Evolutionary conservation across 1,284 basidiomycete genomes (phyloP), one percentile per base, ranked within the genome.

Genomic region (Malassezia brasiliensis): DNA sequence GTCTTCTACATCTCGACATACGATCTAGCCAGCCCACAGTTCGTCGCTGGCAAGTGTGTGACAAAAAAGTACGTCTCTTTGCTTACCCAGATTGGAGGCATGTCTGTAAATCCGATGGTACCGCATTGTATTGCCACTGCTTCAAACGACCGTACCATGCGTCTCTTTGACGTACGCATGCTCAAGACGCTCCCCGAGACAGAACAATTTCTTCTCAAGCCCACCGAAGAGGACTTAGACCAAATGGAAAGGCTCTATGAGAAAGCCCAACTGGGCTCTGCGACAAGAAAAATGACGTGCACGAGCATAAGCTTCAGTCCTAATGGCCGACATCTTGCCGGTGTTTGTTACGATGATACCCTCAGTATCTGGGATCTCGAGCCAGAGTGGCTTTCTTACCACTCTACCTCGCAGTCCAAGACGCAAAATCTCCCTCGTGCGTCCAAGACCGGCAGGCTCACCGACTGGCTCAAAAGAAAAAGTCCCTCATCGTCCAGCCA

Each of bases 271-370:
- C 56, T 70, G 7, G 64, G 52, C 5, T 42, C 49, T 1, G 46
- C 52, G 44, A 56, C 63, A 40, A 57, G 63, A 3, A 58, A 59
- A 25, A 63, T 64, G 47, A 69, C 71, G 7, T 70, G 68, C 39
- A 74, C 71, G 3, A 65, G 63, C 41, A 68, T 74, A 14, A 65
- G 68, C 40, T 74, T 67, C 30, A 64, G 60, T 42, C 68, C 71
- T 2, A 35, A 60, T 2, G 71, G 69, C 0, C 56, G 62, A 28
- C 60, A 69, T 42, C 52, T 72, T n/a, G 66, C 64, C 9, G 65
- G 59, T 10, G 63, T 70, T 0, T 64, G 63, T 28, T 74, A 74
- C 51, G 68, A 74, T 47, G 66, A 74, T 52, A 61, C 67, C 14
- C 62, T 74, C 53, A 67, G 65, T 39, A 52, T 64, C 19, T 64